A percentile compares a stretch with the other conserved stretches of the same genome.
Conservation (phyloP, 1,284 basidiomycete genomes). For the Pascua sp. region DNA sequence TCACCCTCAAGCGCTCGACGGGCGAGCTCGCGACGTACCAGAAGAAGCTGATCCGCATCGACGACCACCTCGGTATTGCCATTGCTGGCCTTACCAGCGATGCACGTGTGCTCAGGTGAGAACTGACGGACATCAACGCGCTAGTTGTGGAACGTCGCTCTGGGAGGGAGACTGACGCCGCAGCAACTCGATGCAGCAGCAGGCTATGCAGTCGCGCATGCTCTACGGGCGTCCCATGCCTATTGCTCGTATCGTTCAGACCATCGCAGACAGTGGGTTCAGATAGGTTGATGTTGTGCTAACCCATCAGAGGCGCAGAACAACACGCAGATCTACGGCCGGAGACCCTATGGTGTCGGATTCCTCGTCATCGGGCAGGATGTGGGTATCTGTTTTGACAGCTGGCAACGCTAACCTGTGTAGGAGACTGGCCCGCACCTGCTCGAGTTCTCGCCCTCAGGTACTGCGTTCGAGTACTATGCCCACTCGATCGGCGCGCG, state of each 20-base stretch:
- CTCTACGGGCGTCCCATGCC: conserved; percentile 92
- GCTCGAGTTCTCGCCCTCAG: conserved; percentile 96
- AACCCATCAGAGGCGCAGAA: conserved; percentile 79
- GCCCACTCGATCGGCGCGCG: conserved; percentile 98
- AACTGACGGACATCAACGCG: background rate
- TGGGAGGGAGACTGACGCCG: background rate
- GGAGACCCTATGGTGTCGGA: conserved; percentile 96
- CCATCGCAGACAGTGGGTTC: conserved; percentile 86
- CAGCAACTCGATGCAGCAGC: conserved; percentile 99
- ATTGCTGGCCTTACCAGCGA: conserved; percentile 98
- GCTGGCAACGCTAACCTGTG: background rate
- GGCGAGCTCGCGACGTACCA: conserved; percentile 98
- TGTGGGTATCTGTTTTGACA: conserved; percentile 34
- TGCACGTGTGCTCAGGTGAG: conserved; percentile 89
- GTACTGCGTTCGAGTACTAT: conserved; percentile 96
- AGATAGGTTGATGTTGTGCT: too few species aligned
- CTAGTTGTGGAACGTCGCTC: too few species aligned
- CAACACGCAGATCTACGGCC: conserved; percentile 98
- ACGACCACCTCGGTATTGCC: conserved; percentile 97
- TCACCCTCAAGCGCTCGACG: conserved; percentile 97
- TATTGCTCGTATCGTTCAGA: conserved; percentile 83
- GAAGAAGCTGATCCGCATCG: conserved; percentile 99
- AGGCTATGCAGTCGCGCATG: conserved; percentile 94
- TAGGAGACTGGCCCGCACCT: conserved; percentile 88
- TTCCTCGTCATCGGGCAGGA: conserved; percentile 97